Evolutionary conservation across 2,329 filamentous ascomycete genomes (phyloP).

Genomic region (Periglandula ipomoeae): DNA sequence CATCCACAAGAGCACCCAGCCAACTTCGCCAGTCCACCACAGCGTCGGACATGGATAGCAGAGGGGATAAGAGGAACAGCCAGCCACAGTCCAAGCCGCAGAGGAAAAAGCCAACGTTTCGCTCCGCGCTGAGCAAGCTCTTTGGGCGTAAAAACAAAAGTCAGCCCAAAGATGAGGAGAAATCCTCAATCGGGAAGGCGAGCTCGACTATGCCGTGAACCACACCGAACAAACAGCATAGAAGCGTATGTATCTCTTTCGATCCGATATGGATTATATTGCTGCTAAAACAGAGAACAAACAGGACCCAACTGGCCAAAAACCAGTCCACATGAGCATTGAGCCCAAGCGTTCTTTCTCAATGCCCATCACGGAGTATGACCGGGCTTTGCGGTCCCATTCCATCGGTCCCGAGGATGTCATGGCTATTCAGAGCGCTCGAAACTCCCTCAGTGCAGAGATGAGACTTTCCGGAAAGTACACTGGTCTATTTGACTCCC

Average conservation of each 20-base stretch:
- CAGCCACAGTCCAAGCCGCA: conserved; percentile 24
- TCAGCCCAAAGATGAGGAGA: conserved; percentile 9
- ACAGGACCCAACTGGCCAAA: conserved; percentile 27
- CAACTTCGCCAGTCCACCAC: conserved; percentile 8
- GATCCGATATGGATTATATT: neutral
- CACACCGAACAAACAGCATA: conserved; percentile 26
- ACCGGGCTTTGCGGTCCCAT: conserved; percentile 51
- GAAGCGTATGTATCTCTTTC: conserved; percentile 34
- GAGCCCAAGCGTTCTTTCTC: conserved; percentile 48
- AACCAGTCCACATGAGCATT: conserved; percentile 23
- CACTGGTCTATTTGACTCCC: neutral
- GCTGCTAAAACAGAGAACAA: neutral
- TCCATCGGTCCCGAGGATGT: conserved; percentile 49
- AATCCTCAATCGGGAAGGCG: neutral
- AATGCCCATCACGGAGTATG: conserved; percentile 50
- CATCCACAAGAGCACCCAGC: neutral
- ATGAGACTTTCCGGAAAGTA: conserved; percentile 21
- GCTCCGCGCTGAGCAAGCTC: conserved; percentile 44
- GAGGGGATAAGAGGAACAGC: conserved; percentile 10
- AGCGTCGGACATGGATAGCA: conserved; percentile 8
- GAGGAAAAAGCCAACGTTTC: conserved; percentile 49
- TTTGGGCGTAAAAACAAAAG: conserved; percentile 50
- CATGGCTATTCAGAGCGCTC: conserved; percentile 41
- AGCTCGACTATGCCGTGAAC: neutral
- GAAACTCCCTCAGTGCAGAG: conserved; percentile 43